Evolutionary conservation across 768 basidiomycete genomes (phyloP).

Genomic region (Suillus plorans): DNA sequence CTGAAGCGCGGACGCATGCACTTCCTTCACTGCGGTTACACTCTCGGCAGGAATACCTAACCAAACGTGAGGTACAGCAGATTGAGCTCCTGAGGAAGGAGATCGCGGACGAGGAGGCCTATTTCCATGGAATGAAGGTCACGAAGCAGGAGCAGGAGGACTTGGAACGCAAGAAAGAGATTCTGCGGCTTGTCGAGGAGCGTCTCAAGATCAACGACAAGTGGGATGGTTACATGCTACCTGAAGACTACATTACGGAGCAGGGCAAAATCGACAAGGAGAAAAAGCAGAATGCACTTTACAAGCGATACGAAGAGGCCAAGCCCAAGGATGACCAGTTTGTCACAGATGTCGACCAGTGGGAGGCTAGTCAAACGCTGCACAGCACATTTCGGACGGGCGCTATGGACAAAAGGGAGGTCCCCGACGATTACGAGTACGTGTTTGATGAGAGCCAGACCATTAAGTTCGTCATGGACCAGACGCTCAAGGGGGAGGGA

Average conservation of each 20-base stretch:
- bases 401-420: constrained; percentile 83
- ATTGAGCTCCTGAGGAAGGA: constrained; percentile 91
- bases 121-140: constrained; percentile 89
- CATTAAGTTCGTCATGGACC: constrained; percentile 92
- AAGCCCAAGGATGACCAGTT: constrained; percentile 92
- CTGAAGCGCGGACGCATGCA: constrained; percentile 51
- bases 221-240: constrained; percentile 93
- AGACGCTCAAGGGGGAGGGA: constrained; percentile 63
- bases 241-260: constrained; percentile 97
- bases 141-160: constrained; percentile 80
- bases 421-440: constrained; percentile 90
- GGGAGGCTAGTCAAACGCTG: constrained; percentile 90
- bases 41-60: constrained; percentile 93
- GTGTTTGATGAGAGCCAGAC: constrained; percentile 98
- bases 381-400: constrained; percentile 90
- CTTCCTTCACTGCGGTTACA: constrained; percentile 78
- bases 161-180: constrained; percentile 89
- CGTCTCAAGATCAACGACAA: constrained; percentile 93
- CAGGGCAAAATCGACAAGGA: constrained; percentile 98
- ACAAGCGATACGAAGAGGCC: constrained; percentile 93
- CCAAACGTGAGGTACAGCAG: constrained; percentile 95
- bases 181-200: constrained; percentile 90
- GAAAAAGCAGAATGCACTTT: constrained; percentile 89
- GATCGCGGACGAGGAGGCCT: constrained; percentile 89
- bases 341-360: constrained; percentile 95